Evolutionary conservation across 192 early-diverging fungal genomes (phyloP).

Genomic region (Coemansia javaensis): DNA sequence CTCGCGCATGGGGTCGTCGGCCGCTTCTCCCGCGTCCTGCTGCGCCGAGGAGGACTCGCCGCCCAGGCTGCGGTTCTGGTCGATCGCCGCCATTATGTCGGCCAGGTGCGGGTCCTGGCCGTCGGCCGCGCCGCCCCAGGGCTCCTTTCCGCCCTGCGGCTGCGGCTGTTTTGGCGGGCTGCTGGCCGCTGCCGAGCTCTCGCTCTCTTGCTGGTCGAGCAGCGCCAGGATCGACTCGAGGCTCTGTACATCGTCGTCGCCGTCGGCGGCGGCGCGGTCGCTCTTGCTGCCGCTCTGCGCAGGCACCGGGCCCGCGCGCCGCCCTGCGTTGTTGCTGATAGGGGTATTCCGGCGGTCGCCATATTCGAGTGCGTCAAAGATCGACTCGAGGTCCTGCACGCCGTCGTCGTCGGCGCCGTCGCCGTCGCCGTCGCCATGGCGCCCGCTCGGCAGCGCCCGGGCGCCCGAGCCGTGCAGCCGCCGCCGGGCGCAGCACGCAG

Average conservation of each 20-base stretch:
- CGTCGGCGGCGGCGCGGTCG: not conserved
- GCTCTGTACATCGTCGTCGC: slow-evolving; percentile 9
- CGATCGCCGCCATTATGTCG: slow-evolving; percentile 19
- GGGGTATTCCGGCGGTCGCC: not conserved
- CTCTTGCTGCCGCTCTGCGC: no score
- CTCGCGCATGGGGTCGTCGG: slow-evolving; percentile 27
- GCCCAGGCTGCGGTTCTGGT: slow-evolving; percentile 2
- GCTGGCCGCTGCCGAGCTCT: not conserved
- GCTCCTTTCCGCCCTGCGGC: not conserved
- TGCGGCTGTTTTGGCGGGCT: not conserved
- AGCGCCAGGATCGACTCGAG: slow-evolving; percentile 29
- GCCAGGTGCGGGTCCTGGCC: slow-evolving; percentile 10
- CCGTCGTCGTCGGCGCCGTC: no score
- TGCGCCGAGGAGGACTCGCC: not conserved
- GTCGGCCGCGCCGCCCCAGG: not conserved
- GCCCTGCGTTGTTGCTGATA: not conserved
- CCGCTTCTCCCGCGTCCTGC: not conserved
- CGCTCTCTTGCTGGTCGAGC: slow-evolving; percentile 10
- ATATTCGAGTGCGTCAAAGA: no score
- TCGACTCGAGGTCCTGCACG: no score
- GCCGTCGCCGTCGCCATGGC: no score
- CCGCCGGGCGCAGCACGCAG: no score
- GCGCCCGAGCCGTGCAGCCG: no score
- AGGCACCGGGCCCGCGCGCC: no score
- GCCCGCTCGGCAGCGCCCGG: no score